Evolutionary conservation across 2,329 filamentous ascomycete species (phyloP).

Genomic region (Aspergillus fumigatus): DNA sequence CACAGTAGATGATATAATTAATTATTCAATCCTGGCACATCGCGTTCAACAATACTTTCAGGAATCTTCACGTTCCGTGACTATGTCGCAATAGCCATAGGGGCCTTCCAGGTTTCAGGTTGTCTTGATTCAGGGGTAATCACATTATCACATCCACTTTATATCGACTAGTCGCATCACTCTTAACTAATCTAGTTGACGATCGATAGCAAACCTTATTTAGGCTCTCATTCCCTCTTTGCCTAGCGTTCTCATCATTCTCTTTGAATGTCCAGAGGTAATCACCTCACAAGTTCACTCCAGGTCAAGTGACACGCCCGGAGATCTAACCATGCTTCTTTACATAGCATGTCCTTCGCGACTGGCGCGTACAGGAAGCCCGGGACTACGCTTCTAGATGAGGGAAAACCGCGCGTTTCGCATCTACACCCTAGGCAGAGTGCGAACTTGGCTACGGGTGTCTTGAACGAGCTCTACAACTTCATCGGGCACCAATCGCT

Average conservation of each 20-base stretch:
- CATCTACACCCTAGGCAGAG: background rate
- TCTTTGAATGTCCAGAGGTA: background rate
- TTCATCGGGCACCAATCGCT: background rate
- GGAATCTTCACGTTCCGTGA: background rate
- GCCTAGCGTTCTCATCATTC: background rate
- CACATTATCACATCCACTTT: background rate
- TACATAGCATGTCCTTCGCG: background rate
- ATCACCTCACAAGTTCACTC: background rate
- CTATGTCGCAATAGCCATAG: background rate
- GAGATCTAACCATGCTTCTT: background rate
- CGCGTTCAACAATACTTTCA: background rate
- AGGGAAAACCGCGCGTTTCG: background rate
- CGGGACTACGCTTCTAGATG: background rate
- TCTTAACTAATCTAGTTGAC: background rate
- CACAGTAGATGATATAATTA: background rate
- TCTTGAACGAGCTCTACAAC: background rate
- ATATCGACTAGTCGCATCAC: background rate
- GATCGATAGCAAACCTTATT: background rate
- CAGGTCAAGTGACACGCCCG: background rate
- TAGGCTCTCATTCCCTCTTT: background rate
- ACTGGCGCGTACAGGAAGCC: background rate
- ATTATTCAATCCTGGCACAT: background rate
- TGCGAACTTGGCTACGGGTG: background rate
- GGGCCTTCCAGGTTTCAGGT: background rate
- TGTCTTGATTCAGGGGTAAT: background rate